Conservation (phyloP, 176 grass and related monocot species). For the Ampelocalamus luodianensis region DNA sequence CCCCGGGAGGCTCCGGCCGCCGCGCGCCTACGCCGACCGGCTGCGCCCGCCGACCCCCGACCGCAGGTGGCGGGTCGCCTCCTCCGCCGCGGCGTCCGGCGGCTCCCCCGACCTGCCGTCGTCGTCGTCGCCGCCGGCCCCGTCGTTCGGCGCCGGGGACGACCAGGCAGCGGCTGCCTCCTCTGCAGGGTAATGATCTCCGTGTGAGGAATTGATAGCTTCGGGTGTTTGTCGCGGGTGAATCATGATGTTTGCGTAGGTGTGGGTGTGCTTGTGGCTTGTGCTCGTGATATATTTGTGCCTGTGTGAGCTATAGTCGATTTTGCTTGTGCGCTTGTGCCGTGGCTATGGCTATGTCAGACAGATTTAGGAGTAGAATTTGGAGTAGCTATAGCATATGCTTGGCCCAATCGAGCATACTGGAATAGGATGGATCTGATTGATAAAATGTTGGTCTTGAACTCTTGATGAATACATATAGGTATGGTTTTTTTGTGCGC, state of each 20-base stretch:
- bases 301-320: not conserved
- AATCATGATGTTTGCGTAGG: not conserved
- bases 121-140: slow-evolving; percentile 51
- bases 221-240: not conserved
- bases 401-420: not conserved
- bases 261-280: not conserved
- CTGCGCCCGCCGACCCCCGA: slow-evolving; percentile 34
- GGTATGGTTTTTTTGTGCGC: slow-evolving; percentile 9
- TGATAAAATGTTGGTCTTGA: not conserved
- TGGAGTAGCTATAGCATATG: slow-evolving; percentile 2
- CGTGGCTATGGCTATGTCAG: not conserved
- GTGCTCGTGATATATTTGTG: not conserved
- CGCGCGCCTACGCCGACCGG: slow-evolving; percentile 41
- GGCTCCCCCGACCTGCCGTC: slow-evolving; percentile 51
- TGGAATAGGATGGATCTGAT: slow-evolving; percentile 22
- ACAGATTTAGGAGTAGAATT: not conserved
- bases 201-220: not conserved
- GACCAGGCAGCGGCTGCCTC: slow-evolving; percentile 28
- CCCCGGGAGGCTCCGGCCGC: slow-evolving; percentile 40
- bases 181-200: slow-evolving; percentile 44
- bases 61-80: slow-evolving; percentile 61
- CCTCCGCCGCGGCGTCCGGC: slow-evolving; percentile 57
- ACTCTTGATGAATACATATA: slow-evolving; percentile 4
- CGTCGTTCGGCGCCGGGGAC: slow-evolving; percentile 52
- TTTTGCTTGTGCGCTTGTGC: not conserved